These are phyloP conservation scores for Candida yuanshanica DNA, from an alignment of 805 yeast genomes.

Conservation along the genomic window DNA sequence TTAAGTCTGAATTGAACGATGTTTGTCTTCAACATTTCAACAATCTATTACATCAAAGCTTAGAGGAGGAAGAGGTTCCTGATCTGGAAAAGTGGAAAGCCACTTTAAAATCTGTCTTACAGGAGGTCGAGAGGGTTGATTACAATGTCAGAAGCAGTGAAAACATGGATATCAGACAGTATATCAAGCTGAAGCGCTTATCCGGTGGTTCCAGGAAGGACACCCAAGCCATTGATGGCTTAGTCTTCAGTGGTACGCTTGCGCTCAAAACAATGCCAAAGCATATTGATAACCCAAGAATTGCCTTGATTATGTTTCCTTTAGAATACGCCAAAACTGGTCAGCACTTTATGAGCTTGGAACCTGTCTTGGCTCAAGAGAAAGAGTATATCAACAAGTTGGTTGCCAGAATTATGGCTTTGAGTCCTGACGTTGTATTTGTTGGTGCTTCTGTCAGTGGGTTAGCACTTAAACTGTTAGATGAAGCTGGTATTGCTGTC, in stretches of 20 bases:
- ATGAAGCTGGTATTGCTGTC: constrained; percentile 74
- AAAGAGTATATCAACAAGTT: constrained; percentile 75
- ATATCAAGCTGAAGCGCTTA: constrained; percentile 79
- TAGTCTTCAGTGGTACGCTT: constrained; percentile 76
- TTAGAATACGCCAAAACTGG: constrained; percentile 75
- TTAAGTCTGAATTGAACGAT: constrained; percentile 27
- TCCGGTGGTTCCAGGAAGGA: constrained; percentile 67
- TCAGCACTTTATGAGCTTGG: constrained; percentile 74
- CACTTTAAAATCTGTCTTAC: constrained; percentile 44
- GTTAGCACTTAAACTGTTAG: constrained; percentile 64
- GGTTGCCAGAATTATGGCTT: constrained; percentile 68
- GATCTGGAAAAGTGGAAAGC: constrained; percentile 53
- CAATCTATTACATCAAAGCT: constrained; percentile 50
- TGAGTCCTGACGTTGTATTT: constrained; percentile 74
- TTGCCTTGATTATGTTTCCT: constrained; percentile 83
- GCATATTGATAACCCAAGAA: constrained; percentile 57
- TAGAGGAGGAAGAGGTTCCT: constrained; percentile 53
- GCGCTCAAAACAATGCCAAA: constrained; percentile 78
- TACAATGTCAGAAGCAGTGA: constrained; percentile 59
- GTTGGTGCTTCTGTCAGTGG: constrained; percentile 81
- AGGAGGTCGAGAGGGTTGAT: constrained; percentile 52
- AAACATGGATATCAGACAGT: constrained; percentile 80
- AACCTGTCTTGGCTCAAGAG: constrained; percentile 84
- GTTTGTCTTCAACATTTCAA: constrained; percentile 39
- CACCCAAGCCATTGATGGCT: constrained; percentile 64